These are phyloP conservation scores for Pilatotrama ljubarskyi DNA, from an alignment of 768 basidiomycete species.

Conservation along the genomic window DNA sequence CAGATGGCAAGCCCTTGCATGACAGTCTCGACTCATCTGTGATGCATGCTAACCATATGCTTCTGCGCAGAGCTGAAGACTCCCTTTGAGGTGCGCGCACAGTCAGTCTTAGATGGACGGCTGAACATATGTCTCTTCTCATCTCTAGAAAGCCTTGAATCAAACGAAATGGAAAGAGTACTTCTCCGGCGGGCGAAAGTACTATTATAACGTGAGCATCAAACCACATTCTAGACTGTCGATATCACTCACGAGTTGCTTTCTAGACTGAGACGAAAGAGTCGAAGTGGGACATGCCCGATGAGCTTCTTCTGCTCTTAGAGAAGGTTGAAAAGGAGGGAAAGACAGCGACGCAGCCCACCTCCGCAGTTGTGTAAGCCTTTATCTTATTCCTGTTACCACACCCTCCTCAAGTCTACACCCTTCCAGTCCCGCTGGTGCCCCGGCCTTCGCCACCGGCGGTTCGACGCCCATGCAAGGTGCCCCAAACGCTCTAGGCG, in stretches of 20 bases:
- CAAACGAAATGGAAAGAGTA: slow-evolving; percentile 97
- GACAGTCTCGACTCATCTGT: background rate
- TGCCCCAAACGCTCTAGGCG: slow-evolving; percentile 53
- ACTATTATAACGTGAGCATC: slow-evolving; percentile 77
- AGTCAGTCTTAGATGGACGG: background rate
- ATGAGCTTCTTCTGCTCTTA: slow-evolving; percentile 81
- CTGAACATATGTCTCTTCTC: background rate
- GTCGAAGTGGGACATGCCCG: slow-evolving; percentile 98
- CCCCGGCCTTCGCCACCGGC: slow-evolving; percentile 17
- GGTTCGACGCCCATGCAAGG: slow-evolving; percentile 41
- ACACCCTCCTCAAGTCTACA: background rate
- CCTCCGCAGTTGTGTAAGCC: slow-evolving; percentile 31
- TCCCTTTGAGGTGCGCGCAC: slow-evolving; percentile 74
- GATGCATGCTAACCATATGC: background rate
- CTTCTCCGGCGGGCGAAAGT: slow-evolving; percentile 86
- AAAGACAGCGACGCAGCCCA: slow-evolving; percentile 40
- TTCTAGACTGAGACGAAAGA: slow-evolving; percentile 80
- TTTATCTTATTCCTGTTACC: background rate
- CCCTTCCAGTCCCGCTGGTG: slow-evolving; percentile 11
- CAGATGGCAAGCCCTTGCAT: slow-evolving; percentile 61
- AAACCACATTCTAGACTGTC: background rate
- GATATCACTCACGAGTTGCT: background rate
- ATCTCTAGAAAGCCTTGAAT: slow-evolving; percentile 72
- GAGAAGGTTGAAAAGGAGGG: slow-evolving; percentile 84
- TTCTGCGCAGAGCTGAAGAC: slow-evolving; percentile 71